Base-by-base conservation (phyloP, 2,329 filamentous ascomycete species). In the Monosporascus cannonballus region DNA sequence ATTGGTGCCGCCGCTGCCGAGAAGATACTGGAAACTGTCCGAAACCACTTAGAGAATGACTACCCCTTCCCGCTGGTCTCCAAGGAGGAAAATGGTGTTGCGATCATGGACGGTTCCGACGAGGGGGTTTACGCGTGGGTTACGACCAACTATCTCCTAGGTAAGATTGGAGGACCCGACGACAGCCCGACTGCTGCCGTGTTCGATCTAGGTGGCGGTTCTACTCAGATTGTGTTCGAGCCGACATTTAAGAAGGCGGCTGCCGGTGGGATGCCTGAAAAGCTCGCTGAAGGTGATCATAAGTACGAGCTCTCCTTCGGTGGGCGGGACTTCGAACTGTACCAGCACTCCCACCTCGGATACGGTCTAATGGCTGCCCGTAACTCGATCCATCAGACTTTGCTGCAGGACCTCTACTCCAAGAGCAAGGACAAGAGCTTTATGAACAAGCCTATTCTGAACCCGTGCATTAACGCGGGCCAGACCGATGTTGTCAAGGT, bases 111-210 rank as follows among this genome's bases (percentile, higher is more conserved):
- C 64, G 94, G 94, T 57, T 91, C 89, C 49, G 89, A 96, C 66
- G 94, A 99, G 75, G 94, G 94, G 68, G 93, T 99, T 30, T 99
- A 96, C 68, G 95, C 94, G 50, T 99, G 94, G 94, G 96, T 99
- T 70, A 99, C 94, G 6, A 94, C 91, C 60, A 99, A 99, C 79
- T 99, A 99, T 73, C 86, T 99, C 41, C 84, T 99, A 24, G 93
- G 93, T 65, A 97, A 97, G 76, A 97, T 99, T 71, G 94, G 94
- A 54, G 89, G 89, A 11, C 89, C 91, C 2, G 93, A 96, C 68
- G 84, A 92, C 69, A 90, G 83, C 57, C 88, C 90, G 49, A 97
- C 94, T 2, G 95, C 94, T 41, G 94, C 94, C 49, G 85, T 96
- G 54, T 96, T 99, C 66, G 94, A 99, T 68, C 86, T 99, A 48